Evolutionary conservation across 257 asterid genomes (phyloP).

Genomic region (Petunia axillaris): DNA sequence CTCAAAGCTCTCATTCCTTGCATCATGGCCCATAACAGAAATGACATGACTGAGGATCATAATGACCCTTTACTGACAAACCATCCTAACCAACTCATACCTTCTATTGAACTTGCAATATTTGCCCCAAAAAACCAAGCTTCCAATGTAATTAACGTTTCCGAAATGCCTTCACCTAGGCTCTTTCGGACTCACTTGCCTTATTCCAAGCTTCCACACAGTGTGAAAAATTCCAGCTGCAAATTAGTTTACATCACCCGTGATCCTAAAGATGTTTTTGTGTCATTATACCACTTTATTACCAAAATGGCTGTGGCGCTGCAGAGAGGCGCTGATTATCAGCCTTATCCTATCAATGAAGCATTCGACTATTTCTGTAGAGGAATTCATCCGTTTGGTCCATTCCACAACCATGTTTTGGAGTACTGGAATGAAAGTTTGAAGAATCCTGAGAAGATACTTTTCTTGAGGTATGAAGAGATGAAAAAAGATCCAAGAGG

Average conservation of each 20-base stretch:
- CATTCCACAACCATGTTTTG: constrained; percentile 42
- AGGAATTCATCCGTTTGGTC: constrained; percentile 42
- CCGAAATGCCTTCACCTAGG: constrained; percentile 34
- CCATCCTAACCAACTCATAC: constrained; percentile 44
- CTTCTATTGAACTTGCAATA: constrained; percentile 36
- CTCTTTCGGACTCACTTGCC: constrained; percentile 47
- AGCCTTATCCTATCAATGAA: constrained; percentile 33
- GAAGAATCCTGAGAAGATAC: constrained; percentile 41
- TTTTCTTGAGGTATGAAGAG: constrained; percentile 51
- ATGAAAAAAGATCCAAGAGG: constrained; percentile 40
- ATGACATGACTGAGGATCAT: background rate
- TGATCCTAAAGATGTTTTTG: constrained; percentile 46
- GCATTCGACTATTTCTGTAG: constrained; percentile 41
- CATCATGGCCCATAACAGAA: constrained; percentile 27
- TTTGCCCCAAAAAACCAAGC: constrained; percentile 28
- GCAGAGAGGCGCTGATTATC: too few species aligned
- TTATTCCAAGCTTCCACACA: constrained; percentile 33
- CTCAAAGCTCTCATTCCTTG: constrained; percentile 43
- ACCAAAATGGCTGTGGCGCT: background rate
- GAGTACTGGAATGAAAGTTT: constrained; percentile 45
- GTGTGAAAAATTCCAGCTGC: constrained; percentile 31
- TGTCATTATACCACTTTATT: constrained; percentile 47
- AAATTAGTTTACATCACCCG: constrained; percentile 48
- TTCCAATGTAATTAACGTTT: background rate
- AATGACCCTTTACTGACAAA: constrained; percentile 31